phyloP scores from a whole-genome alignment of 2,329 filamentous ascomycete genomes.

The Aspergillus fijiensis region DNA sequence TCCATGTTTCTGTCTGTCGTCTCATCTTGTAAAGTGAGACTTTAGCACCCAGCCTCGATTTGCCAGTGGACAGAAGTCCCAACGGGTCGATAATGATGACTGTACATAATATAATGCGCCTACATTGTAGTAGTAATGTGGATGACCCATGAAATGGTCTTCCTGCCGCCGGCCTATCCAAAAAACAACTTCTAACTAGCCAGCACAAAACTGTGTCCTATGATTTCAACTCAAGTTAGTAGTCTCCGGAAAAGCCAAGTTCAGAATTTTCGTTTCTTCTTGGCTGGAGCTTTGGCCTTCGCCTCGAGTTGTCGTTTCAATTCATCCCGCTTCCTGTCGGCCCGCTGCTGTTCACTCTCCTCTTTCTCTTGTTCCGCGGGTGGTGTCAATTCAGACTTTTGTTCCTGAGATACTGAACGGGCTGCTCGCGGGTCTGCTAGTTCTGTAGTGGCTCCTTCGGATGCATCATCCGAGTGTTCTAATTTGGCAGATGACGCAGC shows the following conservation, averaged over 20 bases:
- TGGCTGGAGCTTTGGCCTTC: conserved; percentile 53
- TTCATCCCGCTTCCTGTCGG: conserved; percentile 56
- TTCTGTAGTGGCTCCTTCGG: neutral
- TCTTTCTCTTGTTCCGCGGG: conserved; percentile 18
- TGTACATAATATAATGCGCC: neutral
- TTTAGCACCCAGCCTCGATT: neutral
- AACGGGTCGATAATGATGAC: neutral
- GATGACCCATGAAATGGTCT: neutral
- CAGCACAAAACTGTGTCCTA: neutral
- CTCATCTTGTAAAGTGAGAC: neutral
- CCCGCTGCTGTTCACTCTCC: conserved; percentile 52
- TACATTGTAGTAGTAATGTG: neutral
- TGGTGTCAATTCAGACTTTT: conserved; percentile 7
- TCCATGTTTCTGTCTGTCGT: neutral
- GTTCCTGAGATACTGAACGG: neutral
- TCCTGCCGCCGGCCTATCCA: neutral
- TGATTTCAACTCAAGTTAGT: too few species aligned
- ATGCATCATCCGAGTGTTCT: neutral
- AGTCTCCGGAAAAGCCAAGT: neutral
- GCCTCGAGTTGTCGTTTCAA: conserved; percentile 55
- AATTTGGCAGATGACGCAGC: conserved; percentile 1
- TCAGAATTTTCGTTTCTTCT: conserved; percentile 60
- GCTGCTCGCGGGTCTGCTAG: neutral
- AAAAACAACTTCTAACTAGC: neutral
- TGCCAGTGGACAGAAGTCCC: neutral